Base-by-base conservation (phyloP, 306 rosid genomes). In the Prunus dulcis region DNA sequence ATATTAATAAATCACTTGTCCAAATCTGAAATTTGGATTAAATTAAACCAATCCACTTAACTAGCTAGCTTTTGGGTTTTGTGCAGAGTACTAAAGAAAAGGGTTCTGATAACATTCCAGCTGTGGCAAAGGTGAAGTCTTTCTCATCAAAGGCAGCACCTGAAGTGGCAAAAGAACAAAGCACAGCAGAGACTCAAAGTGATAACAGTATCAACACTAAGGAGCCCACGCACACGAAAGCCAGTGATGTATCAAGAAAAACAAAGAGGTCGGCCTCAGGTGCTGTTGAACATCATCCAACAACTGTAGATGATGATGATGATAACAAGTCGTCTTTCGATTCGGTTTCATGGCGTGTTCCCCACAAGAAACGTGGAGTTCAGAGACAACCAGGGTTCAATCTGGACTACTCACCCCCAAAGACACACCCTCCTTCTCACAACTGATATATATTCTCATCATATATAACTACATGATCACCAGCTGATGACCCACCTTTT, bases 351-450 rank as follows among this genome's bases (percentile, higher is more conserved):
- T 88, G 87, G 91, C 75, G 70, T 15, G 87, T 88, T 72, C 97
- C 92, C 57, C 79, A 64, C 72, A 75, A 82, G 86, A 86, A 92
- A 73, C 79, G 65, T 9, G 78, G 86, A 20, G 78, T 73, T 73
- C 77, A 90, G 82, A 84, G 83, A 66, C 88, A 84, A 69, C 93
- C 87, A 0, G 85, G 82, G 66, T 84, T 88, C 79, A 81, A 79
- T 83, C 81, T 80, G 86, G 97, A 93, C 61, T 90, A 93, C 71
- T 56, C 91, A 30, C 96, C 92, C 45, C 93, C 97, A 0, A 89
- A 89, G 87, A 86, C 92, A 58, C 94, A 93, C 79, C 96, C 97
- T 82, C 97, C 96, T 75, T 80, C 85, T 77, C 97, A 93, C 82
- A 92, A 92, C 84, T 86, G 76, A 87, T 50, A 65, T 46, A 49